These are phyloP conservation scores for Thyridium curvatum DNA, from an alignment of 2,329 filamentous ascomycete genomes.

Conservation along the genomic window DNA sequence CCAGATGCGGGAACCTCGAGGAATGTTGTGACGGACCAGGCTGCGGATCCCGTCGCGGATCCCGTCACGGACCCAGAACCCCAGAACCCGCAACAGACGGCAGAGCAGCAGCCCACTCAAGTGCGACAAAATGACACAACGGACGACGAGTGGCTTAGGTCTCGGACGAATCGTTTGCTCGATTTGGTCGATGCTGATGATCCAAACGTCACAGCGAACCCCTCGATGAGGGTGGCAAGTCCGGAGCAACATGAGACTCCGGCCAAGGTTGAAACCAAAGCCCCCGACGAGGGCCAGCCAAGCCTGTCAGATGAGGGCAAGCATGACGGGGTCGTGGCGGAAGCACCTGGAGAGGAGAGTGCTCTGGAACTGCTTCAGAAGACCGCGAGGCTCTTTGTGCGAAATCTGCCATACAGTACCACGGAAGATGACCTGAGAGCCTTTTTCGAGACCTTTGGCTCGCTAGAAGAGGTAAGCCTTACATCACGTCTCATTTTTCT, in stretches of 20 bases:
- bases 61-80: neutral
- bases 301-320: conserved; percentile 6
- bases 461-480: conserved; percentile 76
- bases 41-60: too few species aligned
- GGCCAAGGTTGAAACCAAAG: conserved; percentile 17
- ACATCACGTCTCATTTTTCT: conserved; percentile 12
- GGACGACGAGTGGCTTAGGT: conserved; percentile 88
- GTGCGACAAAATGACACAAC: conserved; percentile 37
- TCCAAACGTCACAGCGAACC: conserved; percentile 10
- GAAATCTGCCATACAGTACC: conserved; percentile 79
- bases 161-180: conserved; percentile 77
- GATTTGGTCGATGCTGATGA: conserved; percentile 77
- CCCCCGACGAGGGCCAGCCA: conserved; percentile 17
- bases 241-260: too few species aligned
- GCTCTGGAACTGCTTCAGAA: conserved; percentile 57
- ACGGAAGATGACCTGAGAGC: conserved; percentile 70
- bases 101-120: conserved; percentile 3
- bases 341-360: conserved; percentile 20
- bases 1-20: too few species aligned
- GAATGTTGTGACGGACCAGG: too few species aligned
- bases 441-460: conserved; percentile 67
- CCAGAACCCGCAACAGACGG: neutral
- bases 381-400: conserved; percentile 76
- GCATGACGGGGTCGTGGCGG: neutral
- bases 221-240: too few species aligned